phyloP scores from a whole-genome alignment of 441 rosid species.

The Euphorbia schlechtendalii region DNA sequence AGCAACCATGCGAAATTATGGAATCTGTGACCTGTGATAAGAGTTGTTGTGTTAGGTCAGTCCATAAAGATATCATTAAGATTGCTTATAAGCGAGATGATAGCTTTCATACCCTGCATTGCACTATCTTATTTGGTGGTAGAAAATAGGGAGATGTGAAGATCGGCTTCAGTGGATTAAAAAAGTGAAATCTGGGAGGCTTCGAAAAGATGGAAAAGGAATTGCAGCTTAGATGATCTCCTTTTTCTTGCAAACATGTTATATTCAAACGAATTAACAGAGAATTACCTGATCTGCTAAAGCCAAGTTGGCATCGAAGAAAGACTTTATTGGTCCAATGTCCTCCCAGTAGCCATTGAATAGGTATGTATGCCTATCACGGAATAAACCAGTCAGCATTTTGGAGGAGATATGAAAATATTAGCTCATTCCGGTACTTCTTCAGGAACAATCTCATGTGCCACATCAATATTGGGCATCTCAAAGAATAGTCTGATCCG shows the following conservation, averaged over 20 bases:
- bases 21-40: conserved; percentile 44
- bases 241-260: neutral
- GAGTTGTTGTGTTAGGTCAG: conserved; percentile 6
- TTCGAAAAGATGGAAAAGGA: conserved; percentile 20
- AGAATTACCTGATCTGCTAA: conserved; percentile 60
- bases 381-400: conserved; percentile 9
- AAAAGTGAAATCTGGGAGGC: too few species aligned
- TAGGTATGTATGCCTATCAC: conserved; percentile 66
- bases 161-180: too few species aligned
- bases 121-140: conserved; percentile 76
- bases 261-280: conserved; percentile 20
- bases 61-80: conserved; percentile 6
- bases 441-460: neutral
- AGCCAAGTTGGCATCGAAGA: too few species aligned
- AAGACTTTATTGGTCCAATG: conserved; percentile 74
- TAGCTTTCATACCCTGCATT: conserved; percentile 46
- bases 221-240: conserved; percentile 4
- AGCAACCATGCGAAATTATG: conserved; percentile 77
- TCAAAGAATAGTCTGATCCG: conserved; percentile 57
- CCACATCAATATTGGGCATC: conserved; percentile 41
- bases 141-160: too few species aligned
- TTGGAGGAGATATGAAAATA: too few species aligned
- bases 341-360: conserved; percentile 82
- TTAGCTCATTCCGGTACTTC: neutral
- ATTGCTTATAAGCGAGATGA: neutral